A percentile compares a stretch with the other conserved stretches of the same genome.
phyloP scores from a whole-genome alignment of 345 rosid genomes.

The Gynandropsis gynandra region DNA sequence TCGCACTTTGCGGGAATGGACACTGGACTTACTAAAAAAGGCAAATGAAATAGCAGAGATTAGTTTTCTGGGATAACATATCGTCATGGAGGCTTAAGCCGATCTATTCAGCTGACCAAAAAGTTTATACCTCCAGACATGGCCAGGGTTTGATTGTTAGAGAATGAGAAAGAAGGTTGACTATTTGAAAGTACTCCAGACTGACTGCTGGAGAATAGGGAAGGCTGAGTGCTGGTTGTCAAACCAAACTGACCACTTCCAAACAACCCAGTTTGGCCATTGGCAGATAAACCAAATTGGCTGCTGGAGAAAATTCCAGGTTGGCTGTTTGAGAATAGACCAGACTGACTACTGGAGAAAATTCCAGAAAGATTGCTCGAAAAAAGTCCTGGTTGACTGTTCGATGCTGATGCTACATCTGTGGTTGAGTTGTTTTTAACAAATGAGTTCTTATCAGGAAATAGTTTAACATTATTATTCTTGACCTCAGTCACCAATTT shows the following conservation, averaged over 20 bases:
- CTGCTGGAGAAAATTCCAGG: constrained; percentile 25
- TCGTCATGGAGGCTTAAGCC: constrained; percentile 6
- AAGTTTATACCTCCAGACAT: constrained; percentile 25
- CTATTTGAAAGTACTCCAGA: constrained; percentile 20
- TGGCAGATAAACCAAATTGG: constrained; percentile 6
- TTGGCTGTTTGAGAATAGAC: constrained; percentile 28
- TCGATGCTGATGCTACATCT: constrained; percentile 22
- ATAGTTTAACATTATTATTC: constrained; percentile 30
- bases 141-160: constrained; percentile 15
- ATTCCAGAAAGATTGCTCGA: too few relatives aligned
- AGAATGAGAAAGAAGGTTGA: constrained; percentile 23
- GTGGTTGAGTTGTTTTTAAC: constrained; percentile 18
- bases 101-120: not conserved
- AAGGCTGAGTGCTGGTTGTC: constrained; percentile 23
- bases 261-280: constrained; percentile 21
- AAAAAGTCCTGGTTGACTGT: constrained; percentile 21
- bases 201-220: constrained; percentile 23
- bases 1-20: constrained; percentile 25
- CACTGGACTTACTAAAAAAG: constrained; percentile 36
- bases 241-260: constrained; percentile 24
- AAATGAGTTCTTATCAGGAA: constrained; percentile 17
- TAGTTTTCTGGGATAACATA: constrained; percentile 10
- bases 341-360: constrained; percentile 40
- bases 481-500: constrained; percentile 36
- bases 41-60: constrained; percentile 2